A percentile compares a stretch with the other conserved stretches of the same genome.
Conservation (phyloP, 1,139 yeast genomes). For the Debaryomycetaceae sp. region DNA sequence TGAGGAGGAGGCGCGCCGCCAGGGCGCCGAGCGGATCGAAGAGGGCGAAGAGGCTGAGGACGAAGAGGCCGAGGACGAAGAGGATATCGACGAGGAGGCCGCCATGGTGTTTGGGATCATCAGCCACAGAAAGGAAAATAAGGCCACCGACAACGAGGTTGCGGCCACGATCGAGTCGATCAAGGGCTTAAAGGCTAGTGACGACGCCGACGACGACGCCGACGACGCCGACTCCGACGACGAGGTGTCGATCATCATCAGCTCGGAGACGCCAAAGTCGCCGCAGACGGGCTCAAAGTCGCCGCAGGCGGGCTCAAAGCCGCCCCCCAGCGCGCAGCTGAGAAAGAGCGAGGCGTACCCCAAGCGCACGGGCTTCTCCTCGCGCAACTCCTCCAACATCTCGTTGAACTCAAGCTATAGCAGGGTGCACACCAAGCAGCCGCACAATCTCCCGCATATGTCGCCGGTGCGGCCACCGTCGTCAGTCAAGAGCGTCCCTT, state of each 20-base stretch:
- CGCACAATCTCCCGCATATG: slow-evolving; percentile 1
- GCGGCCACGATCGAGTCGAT: neutral
- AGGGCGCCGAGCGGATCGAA: neutral
- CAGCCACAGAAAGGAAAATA: slow-evolving; percentile 13
- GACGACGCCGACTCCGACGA: slow-evolving; percentile 37
- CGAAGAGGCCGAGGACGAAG: slow-evolving; percentile 9
- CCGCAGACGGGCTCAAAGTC: slow-evolving; percentile 5
- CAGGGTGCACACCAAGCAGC: too few species aligned
- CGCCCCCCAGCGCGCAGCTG: slow-evolving; percentile 3
- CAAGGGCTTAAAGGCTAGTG: neutral
- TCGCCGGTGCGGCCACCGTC: too few species aligned
- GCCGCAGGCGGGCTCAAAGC: slow-evolving; percentile 4
- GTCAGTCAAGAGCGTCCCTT: too few species aligned
- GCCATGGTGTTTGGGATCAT: slow-evolving; percentile 47
- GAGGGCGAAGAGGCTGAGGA: slow-evolving; percentile 2
- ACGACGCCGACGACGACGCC: slow-evolving; percentile 13
- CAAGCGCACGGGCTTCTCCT: too few species aligned
- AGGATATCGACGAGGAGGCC: slow-evolving; percentile 28
- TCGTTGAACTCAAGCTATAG: slow-evolving; percentile 21
- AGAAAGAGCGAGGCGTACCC: slow-evolving; percentile 9
- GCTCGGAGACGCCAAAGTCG: slow-evolving; percentile 20
- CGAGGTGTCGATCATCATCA: slow-evolving; percentile 41
- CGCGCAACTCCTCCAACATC: slow-evolving; percentile 22
- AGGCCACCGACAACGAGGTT: slow-evolving; percentile 1
- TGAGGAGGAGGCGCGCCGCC: slow-evolving; percentile 8